A percentile compares a stretch with the other conserved stretches of the same genome.
These are phyloP conservation scores for Mycena floridula DNA, from an alignment of 768 basidiomycete species.

Conservation along the genomic window DNA sequence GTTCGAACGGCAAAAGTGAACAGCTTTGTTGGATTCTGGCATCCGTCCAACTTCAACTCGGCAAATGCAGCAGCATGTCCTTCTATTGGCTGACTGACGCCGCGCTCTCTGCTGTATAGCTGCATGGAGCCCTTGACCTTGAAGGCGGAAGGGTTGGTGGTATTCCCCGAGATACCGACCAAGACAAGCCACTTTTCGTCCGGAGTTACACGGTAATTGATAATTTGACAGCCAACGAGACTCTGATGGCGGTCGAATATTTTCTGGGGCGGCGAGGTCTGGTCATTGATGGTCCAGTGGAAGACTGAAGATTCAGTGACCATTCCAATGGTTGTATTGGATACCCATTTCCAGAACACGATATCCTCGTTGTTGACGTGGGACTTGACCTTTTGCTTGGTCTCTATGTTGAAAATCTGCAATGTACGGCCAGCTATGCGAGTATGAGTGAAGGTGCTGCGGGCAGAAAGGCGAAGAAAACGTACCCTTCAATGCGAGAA, in stretches of 20 bases:
- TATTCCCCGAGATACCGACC: constrained; percentile 89
- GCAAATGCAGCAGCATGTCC: constrained; percentile 98
- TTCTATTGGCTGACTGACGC: constrained; percentile 96
- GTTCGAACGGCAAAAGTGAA: constrained; percentile 95
- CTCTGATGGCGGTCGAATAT: constrained; percentile 95
- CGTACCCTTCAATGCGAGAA: constrained; percentile 89
- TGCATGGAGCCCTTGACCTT: constrained; percentile 99
- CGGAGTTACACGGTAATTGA: constrained; percentile 89
- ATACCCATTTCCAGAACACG: constrained; percentile 99
- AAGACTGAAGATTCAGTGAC: constrained; percentile 92
- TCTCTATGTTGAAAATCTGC: constrained; percentile 97
- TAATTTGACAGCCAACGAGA: constrained; percentile 93
- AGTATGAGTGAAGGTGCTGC: constrained; percentile 4
- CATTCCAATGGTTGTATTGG: constrained; percentile 85
- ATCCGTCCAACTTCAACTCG: constrained; percentile 85
- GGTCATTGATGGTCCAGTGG: constrained; percentile 81
- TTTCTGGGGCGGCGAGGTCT: constrained; percentile 79
- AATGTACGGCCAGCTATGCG: constrained; percentile 81
- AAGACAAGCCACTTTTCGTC: constrained; percentile 99
- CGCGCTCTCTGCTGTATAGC: constrained; percentile 87
- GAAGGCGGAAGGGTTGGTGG: constrained; percentile 92
- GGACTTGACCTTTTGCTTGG: constrained; percentile 96
- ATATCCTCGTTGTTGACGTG: constrained; percentile 92
- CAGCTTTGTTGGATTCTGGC: constrained; percentile 78
- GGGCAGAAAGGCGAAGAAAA: constrained; percentile 1